phyloP scores from a whole-genome alignment of 495 filamentous ascomycete genomes.

The Tuber brumale region DNA sequence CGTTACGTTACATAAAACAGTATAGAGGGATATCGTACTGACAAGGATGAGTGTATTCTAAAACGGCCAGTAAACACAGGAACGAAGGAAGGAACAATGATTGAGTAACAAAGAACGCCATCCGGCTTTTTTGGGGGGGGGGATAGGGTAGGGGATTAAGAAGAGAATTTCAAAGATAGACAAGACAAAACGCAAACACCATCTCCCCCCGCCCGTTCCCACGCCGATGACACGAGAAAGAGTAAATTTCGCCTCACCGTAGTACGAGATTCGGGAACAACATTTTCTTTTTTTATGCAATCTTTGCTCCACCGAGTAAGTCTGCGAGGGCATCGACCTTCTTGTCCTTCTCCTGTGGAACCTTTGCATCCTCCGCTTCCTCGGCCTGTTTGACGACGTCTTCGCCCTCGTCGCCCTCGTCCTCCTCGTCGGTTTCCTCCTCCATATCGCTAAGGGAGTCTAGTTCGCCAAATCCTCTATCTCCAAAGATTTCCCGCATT shows the following conservation, averaged over 20 bases:
- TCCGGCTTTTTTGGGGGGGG: neutral
- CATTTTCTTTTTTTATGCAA: constrained; percentile 16
- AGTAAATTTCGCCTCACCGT: neutral
- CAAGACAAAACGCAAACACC: neutral
- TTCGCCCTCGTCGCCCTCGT: constrained; percentile 66
- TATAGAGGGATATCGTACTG: neutral
- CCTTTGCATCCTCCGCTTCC: constrained; percentile 25
- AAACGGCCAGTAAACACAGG: neutral
- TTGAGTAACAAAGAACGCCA: neutral
- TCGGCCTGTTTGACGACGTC: constrained; percentile 49
- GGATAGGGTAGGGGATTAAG: neutral
- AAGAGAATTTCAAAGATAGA: neutral
- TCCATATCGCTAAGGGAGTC: constrained; percentile 71
- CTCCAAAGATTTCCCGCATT: constrained; percentile 65
- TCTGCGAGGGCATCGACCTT: constrained; percentile 76
- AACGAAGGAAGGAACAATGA: neutral
- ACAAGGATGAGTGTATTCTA: neutral
- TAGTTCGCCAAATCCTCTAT: constrained; percentile 75
- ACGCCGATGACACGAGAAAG: neutral
- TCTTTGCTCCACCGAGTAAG: constrained; percentile 60
- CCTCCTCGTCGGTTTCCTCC: constrained; percentile 59
- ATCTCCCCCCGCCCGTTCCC: neutral
- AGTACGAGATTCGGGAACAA: neutral
- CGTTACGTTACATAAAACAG: neutral
- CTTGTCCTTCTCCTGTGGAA: constrained; percentile 57